A percentile compares a stretch with the other conserved stretches of the same genome.
Evolutionary conservation across 2,329 filamentous ascomycete genomes (phyloP).

Genomic region (Didymella keratinophila): DNA sequence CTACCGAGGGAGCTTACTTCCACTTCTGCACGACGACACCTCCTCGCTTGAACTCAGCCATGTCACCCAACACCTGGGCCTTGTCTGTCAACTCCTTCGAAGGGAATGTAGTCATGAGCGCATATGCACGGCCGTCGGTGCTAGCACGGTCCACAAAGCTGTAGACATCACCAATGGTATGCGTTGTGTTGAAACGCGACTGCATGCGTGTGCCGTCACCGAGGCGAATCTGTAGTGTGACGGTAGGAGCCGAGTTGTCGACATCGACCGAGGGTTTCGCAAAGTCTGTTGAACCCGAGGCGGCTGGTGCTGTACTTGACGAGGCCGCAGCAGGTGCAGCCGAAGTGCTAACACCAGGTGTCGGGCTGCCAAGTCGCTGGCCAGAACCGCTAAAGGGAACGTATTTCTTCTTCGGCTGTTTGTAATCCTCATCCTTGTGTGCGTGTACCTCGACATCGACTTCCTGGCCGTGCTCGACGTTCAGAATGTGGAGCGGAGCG

Average conservation of each 20-base stretch:
- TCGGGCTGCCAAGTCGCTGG: conserved; percentile 77
- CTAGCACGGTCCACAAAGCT: conserved; percentile 73
- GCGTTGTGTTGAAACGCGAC: conserved; percentile 82
- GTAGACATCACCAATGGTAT: conserved; percentile 81
- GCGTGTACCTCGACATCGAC: conserved; percentile 79
- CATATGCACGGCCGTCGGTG: conserved; percentile 69
- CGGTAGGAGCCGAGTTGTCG: conserved; percentile 71
- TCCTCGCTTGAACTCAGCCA: conserved; percentile 60
- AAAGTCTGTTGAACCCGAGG: conserved; percentile 43
- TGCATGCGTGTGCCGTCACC: conserved; percentile 78
- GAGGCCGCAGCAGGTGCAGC: conserved; percentile 46
- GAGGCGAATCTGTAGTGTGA: conserved; percentile 79
- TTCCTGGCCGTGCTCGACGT: conserved; percentile 75
- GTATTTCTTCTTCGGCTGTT: conserved; percentile 75
- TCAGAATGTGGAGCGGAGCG: conserved; percentile 79
- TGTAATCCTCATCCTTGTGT: conserved; percentile 78
- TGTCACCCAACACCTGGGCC: conserved; percentile 55
- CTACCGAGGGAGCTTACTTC: conserved; percentile 44
- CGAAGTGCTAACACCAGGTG: conserved; percentile 65
- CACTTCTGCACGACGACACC: conserved; percentile 66
- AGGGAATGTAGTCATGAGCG: conserved; percentile 83
- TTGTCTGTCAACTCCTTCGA: conserved; percentile 81
- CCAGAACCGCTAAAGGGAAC: conserved; percentile 77
- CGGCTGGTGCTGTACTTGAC: conserved; percentile 40
- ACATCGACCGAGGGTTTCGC: conserved; percentile 58